Evolutionary conservation across 129 eudicot species (phyloP).

Genomic region (Helianthus annuus): HanXRQr2.0-SUNRISE NC_035435.2:150350000-150350499

Average conservation of each 20-base stretch:
- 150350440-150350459: slow-evolving; percentile 34
- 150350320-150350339: slow-evolving; percentile 24
- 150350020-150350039: slow-evolving; percentile 92
- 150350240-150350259: slow-evolving; percentile 47
- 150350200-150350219: slow-evolving; percentile 67
- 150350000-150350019: slow-evolving; percentile 91
- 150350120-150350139: slow-evolving; percentile 92
- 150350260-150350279: slow-evolving; percentile 35
- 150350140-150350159: slow-evolving; percentile 87
- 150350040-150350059: slow-evolving; percentile 90
- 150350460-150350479: slow-evolving; percentile 34
- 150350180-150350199: slow-evolving; percentile 81
- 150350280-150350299: slow-evolving; percentile 37
- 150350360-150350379: slow-evolving; percentile 39
- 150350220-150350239: slow-evolving; percentile 54
- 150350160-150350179: slow-evolving; percentile 73
- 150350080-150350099: slow-evolving; percentile 75
- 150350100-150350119: slow-evolving; percentile 86
- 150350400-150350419: slow-evolving; percentile 32
- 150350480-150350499: slow-evolving; percentile 41
- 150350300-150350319: slow-evolving; percentile 36
- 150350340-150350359: slow-evolving; percentile 45
- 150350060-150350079: slow-evolving; percentile 86
- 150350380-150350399: slow-evolving; percentile 38
- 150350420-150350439: slow-evolving; percentile 37